Evolutionary conservation across 169 alveolate genomes (phyloP).

Genomic region (Plasmodium adleri): DNA sequence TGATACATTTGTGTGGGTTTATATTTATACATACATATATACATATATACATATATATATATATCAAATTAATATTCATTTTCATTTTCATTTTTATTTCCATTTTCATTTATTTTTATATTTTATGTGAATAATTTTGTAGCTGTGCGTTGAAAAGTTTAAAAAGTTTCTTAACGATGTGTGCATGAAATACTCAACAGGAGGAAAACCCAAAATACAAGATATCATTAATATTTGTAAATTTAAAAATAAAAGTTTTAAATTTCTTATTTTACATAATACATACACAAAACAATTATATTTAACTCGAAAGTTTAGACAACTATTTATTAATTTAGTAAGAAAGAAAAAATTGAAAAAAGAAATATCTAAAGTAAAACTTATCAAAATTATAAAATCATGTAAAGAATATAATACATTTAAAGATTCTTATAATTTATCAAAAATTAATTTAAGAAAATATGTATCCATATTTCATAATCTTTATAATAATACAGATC

Average conservation of each 20-base stretch:
- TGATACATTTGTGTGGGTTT: too few relatives aligned
- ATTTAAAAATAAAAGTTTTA: conserved; percentile 43
- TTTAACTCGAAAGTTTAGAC: conserved; percentile 49
- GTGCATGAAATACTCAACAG: not conserved
- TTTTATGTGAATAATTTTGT: not conserved
- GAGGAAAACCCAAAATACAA: conserved; percentile 19
- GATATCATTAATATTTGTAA: conserved; percentile 21
- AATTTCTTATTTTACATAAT: conserved; percentile 37
- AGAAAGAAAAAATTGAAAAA: conserved; percentile 36
- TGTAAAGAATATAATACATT: conserved; percentile 55
- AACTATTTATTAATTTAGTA: conserved; percentile 31
- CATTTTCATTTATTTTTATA: not conserved
- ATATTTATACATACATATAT: conserved; percentile 3
- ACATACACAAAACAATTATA: conserved; percentile 63
- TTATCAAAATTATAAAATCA: conserved; percentile 23
- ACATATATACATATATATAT: not conserved
- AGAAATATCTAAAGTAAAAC: conserved; percentile 17
- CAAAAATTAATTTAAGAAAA: conserved; percentile 55
- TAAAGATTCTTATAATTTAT: conserved; percentile 40
- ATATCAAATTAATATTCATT: not conserved
- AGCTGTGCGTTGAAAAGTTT: conserved; percentile 45
- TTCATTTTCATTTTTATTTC: not conserved
- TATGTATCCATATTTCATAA: conserved; percentile 56
- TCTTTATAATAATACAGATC: conserved; percentile 18
- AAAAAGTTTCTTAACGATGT: conserved; percentile 29